Conservation (phyloP, 768 basidiomycete genomes). For the Suillus decipiens region DNA sequence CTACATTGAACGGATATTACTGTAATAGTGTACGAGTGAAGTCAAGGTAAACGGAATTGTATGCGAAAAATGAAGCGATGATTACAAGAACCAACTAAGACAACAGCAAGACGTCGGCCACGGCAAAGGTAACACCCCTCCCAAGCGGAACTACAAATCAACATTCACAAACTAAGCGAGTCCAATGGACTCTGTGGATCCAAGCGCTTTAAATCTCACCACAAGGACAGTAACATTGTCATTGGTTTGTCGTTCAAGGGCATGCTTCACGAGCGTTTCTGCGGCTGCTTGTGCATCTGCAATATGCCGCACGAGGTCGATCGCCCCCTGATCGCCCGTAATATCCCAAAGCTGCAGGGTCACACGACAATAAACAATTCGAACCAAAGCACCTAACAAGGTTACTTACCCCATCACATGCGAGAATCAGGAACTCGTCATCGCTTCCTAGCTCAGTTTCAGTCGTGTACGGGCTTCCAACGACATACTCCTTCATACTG, state of each 20-base stretch:
- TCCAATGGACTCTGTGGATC: conserved; percentile 10
- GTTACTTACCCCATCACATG: conserved; percentile 90
- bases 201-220: conserved; percentile 65
- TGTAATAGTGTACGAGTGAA: conserved; percentile 3
- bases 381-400: conserved; percentile 6
- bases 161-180: conserved; percentile 14
- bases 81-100: conserved; percentile 3
- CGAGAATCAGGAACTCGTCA: conserved; percentile 93
- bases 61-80: not conserved
- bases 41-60: conserved; percentile 2
- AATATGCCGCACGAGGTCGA: conserved; percentile 76
- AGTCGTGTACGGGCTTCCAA: conserved; percentile 98
- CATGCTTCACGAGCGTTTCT: conserved; percentile 76
- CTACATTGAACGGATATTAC: conserved; percentile 7
- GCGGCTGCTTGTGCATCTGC: conserved; percentile 84
- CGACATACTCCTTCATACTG: conserved; percentile 99
- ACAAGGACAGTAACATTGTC: conserved; percentile 96
- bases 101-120: not conserved
- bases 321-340: conserved; percentile 84
- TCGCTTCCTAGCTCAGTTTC: conserved; percentile 89
- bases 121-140: conserved; percentile 1
- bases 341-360: conserved; percentile 90
- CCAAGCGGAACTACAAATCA: conserved; percentile 11
- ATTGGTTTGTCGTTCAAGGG: conserved; percentile 84
- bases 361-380: not conserved